Conservation (phyloP, 1,284 basidiomycete species). For the Chondrostereum purpureum region DNA sequence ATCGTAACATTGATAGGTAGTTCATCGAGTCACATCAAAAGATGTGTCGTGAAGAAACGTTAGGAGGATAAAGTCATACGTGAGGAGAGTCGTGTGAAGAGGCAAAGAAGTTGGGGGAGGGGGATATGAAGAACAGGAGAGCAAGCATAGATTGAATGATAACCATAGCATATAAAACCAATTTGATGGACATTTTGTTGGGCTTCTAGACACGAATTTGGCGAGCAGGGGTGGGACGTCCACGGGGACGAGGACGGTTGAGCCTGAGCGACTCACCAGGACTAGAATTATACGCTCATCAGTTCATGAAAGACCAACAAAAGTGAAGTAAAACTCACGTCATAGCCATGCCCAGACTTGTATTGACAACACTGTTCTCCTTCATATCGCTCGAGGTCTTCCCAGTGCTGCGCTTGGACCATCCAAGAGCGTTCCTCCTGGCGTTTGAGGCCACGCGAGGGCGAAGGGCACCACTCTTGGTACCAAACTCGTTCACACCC, state of each 20-base stretch:
- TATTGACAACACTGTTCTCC: conserved; percentile 39
- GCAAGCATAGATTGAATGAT: background rate
- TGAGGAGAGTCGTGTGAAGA: background rate
- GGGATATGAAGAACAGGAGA: too few species aligned
- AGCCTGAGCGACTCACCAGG: conserved; percentile 56
- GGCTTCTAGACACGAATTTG: conserved; percentile 6
- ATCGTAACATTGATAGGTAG: too few species aligned
- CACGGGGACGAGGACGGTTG: conserved; percentile 59
- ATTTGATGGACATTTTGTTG: background rate
- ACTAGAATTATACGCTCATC: conserved; percentile 27
- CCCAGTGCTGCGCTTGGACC: conserved; percentile 49
- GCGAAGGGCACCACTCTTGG: conserved; percentile 20
- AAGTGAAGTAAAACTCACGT: conserved; percentile 41
- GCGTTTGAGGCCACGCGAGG: conserved; percentile 48
- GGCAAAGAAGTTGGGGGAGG: too few species aligned
- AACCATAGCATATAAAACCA: background rate
- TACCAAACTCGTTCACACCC: conserved; percentile 13
- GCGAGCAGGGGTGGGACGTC: conserved; percentile 38
- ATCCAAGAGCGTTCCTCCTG: conserved; percentile 51
- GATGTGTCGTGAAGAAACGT: background rate
- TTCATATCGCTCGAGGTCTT: conserved; percentile 41
- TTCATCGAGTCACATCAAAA: too few species aligned
- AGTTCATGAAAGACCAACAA: conserved; percentile 3
- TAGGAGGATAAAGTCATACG: background rate
- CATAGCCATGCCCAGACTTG: conserved; percentile 34